These are phyloP conservation scores for Plectosphaerella plurivora DNA, from an alignment of 2,329 filamentous ascomycete genomes.

Conservation along the genomic window DNA sequence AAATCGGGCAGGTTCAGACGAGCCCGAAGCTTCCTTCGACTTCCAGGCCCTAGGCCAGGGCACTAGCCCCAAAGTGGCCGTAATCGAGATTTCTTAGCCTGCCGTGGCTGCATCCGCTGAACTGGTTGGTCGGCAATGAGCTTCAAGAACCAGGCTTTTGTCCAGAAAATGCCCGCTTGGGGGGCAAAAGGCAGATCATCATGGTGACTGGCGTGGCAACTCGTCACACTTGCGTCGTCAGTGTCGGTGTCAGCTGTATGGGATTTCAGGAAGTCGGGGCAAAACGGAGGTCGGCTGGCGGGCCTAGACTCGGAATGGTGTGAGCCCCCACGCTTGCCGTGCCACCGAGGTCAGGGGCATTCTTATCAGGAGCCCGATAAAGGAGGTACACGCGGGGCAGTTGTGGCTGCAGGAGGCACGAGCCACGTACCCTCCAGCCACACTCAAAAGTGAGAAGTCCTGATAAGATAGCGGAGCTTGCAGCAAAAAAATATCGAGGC, in stretches of 20 bases:
- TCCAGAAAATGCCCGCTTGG: no score
- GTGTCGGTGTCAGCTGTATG: no score
- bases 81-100: background rate
- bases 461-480: background rate
- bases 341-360: no score
- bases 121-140: no score
- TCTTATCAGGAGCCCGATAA: background rate
- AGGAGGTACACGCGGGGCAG: background rate
- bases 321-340: background rate
- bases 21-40: no score
- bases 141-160: no score
- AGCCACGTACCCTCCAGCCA: background rate
- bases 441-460: background rate
- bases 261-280: no score
- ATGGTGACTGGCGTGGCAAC: no score
- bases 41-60: background rate
- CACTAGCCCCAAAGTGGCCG: background rate
- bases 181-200: no score
- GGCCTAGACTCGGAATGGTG: background rate
- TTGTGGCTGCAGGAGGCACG: background rate
- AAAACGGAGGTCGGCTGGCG: background rate
- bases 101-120: no score
- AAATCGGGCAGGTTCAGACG: no score
- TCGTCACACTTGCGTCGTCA: no score
- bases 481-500: constrained; percentile 2